Conservation (phyloP, 2,329 filamentous ascomycete genomes). For the Apiospora saccharicola region DNA sequence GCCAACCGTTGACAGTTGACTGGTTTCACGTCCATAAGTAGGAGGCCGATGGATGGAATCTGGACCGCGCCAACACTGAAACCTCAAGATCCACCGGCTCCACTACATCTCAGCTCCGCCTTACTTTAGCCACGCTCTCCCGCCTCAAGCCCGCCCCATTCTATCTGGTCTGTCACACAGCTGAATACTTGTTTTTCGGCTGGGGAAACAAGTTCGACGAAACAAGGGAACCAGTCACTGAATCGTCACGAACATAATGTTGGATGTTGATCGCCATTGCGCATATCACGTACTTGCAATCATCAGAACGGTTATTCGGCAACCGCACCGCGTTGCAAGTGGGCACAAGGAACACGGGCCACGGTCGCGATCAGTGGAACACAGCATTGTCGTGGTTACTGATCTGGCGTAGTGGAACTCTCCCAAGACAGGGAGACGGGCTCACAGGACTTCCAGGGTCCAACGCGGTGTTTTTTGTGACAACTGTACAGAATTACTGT, state of each 20-base stretch:
- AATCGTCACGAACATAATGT: neutral
- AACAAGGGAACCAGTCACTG: neutral
- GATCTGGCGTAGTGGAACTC: neutral
- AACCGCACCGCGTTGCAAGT: neutral
- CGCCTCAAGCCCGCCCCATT: neutral
- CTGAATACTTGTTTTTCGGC: neutral
- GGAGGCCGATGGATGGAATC: neutral
- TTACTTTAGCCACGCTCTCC: neutral
- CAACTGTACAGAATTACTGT: constrained; percentile 1
- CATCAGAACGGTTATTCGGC: neutral
- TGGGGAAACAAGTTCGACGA: neutral
- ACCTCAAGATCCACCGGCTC: neutral
- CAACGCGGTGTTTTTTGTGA: neutral
- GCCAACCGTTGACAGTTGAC: neutral
- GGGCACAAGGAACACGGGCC: neutral
- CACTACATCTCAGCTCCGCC: constrained; percentile 18
- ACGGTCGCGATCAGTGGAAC: constrained; percentile 4
- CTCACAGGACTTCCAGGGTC: neutral
- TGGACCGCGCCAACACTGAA: neutral
- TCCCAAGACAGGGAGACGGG: neutral
- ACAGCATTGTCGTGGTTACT: neutral
- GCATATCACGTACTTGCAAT: too few species aligned
- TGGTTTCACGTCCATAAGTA: neutral
- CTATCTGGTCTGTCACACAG: neutral
- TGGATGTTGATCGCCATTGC: neutral